Evolutionary conservation across 495 filamentous ascomycete genomes (phyloP).

Genomic region (Lentithecium fluviatile): DNA sequence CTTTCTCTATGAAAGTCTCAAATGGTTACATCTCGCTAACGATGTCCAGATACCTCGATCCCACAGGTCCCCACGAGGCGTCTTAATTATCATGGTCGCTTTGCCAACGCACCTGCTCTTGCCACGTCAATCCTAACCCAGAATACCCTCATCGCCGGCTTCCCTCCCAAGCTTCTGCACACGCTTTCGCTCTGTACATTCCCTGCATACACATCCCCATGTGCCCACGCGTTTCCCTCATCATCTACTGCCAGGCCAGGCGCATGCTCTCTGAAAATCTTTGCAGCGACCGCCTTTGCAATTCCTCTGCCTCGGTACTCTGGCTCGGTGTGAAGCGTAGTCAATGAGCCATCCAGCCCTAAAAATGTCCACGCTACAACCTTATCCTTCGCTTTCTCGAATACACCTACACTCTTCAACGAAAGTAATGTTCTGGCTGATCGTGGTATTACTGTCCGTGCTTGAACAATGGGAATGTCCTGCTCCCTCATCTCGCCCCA

Average conservation of each 20-base stretch:
- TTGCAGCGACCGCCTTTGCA: constrained; percentile 40
- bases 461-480: constrained; percentile 20
- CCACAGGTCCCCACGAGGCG: too few species aligned
- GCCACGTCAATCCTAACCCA: constrained; percentile 42
- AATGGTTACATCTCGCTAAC: background rate
- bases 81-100: background rate
- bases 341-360: constrained; percentile 40
- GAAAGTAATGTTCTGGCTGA: constrained; percentile 17
- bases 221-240: constrained; percentile 32
- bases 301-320: constrained; percentile 39
- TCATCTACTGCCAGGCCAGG: constrained; percentile 24
- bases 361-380: constrained; percentile 44
- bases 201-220: constrained; percentile 42
- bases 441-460: constrained; percentile 26
- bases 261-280: constrained; percentile 37
- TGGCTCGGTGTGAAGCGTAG: constrained; percentile 39
- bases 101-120: constrained; percentile 2
- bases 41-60: background rate
- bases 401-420: constrained; percentile 28
- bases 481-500: constrained; percentile 31
- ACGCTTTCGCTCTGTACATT: constrained; percentile 41
- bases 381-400: constrained; percentile 13
- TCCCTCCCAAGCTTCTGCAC: constrained; percentile 40
- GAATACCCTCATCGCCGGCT: constrained; percentile 36
- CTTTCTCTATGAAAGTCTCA: background rate